These are phyloP conservation scores for Choiromyces venosus DNA, from an alignment of 495 filamentous ascomycete species.

Conservation along the genomic window DNA sequence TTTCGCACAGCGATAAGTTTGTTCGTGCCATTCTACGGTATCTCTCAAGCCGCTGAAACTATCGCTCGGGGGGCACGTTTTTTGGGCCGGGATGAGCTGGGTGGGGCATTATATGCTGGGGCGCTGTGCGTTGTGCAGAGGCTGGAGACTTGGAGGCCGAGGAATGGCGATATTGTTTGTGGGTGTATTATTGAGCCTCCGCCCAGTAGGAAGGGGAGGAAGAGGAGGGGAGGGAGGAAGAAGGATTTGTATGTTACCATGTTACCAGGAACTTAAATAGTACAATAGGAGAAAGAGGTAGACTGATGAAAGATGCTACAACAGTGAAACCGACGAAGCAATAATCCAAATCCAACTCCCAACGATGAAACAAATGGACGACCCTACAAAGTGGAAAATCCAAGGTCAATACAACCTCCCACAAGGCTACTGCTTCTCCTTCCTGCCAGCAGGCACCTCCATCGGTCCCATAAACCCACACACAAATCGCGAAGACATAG, in stretches of 20 bases:
- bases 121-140: slow-evolving; percentile 45
- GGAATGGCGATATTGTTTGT: slow-evolving; percentile 39
- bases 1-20: slow-evolving; percentile 37
- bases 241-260: not conserved
- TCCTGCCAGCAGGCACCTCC: slow-evolving; percentile 30
- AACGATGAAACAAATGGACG: slow-evolving; percentile 12
- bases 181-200: slow-evolving; percentile 31
- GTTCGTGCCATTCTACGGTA: slow-evolving; percentile 43
- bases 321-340: slow-evolving; percentile 19
- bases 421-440: slow-evolving; percentile 24
- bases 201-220: slow-evolving; percentile 5
- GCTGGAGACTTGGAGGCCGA: slow-evolving; percentile 42
- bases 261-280: not conserved
- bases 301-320: not conserved
- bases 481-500: slow-evolving; percentile 36
- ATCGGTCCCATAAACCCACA: slow-evolving; percentile 32
- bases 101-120: slow-evolving; percentile 35
- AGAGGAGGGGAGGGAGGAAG: slow-evolving; percentile 13
- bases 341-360: slow-evolving; percentile 24
- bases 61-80: slow-evolving; percentile 39
- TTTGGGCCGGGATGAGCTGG: slow-evolving; percentile 37
- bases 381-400: slow-evolving; percentile 34
- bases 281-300: too few relatives aligned
- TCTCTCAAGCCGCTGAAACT: slow-evolving; percentile 41
- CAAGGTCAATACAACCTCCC: slow-evolving; percentile 37